These are phyloP conservation scores for Alternaria brassicae DNA, from an alignment of 2,329 filamentous ascomycete species.

Conservation along the genomic window DNA sequence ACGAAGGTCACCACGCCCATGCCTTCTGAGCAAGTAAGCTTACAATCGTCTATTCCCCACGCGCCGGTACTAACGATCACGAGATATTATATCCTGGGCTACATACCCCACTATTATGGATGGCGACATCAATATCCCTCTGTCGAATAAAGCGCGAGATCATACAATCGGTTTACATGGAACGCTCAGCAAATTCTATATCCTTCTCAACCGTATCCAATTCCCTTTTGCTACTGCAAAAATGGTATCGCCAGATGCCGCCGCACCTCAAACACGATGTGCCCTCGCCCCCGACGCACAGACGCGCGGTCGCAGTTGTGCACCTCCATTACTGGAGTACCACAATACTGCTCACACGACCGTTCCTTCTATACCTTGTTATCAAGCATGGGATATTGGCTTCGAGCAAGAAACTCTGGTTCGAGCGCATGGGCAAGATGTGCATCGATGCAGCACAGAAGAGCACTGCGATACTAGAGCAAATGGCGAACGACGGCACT, in stretches of 20 bases:
- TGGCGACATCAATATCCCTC: conserved; percentile 39
- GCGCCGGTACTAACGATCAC: conserved; percentile 5
- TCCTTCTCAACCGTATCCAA: conserved; percentile 46
- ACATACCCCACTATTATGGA: conserved; percentile 45
- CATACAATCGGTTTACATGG: conserved; percentile 46
- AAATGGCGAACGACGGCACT: conserved; percentile 36
- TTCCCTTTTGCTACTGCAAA: conserved; percentile 41
- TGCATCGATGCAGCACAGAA: conserved; percentile 45
- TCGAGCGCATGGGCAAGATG: conserved; percentile 44
- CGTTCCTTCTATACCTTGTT: conserved; percentile 46
- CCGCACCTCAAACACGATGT: conserved; percentile 42
- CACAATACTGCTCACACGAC: conserved; percentile 44
- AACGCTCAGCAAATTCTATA: conserved; percentile 39
- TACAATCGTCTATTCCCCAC: not conserved
- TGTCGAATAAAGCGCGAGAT: conserved; percentile 45
- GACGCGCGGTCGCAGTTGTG: conserved; percentile 43
- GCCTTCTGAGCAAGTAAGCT: conserved; percentile 44
- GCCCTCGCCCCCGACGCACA: conserved; percentile 43
- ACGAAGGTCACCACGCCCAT: conserved; percentile 41
- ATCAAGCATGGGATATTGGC: conserved; percentile 36
- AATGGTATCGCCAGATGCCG: conserved; percentile 45
- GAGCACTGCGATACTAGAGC: conserved; percentile 36
- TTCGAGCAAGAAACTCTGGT: conserved; percentile 41
- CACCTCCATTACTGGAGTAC: conserved; percentile 48
- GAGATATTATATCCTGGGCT: conserved; percentile 45